These are phyloP conservation scores for Botrytis cinerea DNA, from an alignment of 2,329 filamentous ascomycete species.

Conservation along the genomic window DNA sequence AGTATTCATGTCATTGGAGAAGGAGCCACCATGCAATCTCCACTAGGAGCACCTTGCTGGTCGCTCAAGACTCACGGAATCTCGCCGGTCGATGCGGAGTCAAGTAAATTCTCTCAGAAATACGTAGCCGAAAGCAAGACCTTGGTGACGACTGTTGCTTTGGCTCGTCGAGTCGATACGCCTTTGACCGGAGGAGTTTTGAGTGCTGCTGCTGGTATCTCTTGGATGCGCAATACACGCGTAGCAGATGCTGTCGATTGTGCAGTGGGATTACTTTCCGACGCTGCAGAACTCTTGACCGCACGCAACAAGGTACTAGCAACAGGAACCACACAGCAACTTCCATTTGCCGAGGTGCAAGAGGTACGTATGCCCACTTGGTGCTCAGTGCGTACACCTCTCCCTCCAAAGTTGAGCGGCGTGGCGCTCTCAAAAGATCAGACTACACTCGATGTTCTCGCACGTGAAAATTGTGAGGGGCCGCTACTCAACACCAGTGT, in stretches of 20 bases:
- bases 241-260: constrained; percentile 19
- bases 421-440: constrained; percentile 1
- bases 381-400: neutral
- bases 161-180: constrained; percentile 3
- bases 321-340: neutral
- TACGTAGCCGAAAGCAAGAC: neutral
- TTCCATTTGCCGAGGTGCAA: neutral
- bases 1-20: neutral
- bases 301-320: neutral
- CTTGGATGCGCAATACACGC: constrained; percentile 1
- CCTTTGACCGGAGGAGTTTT: constrained; percentile 7
- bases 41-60: constrained; percentile 8
- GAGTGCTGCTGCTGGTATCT: neutral
- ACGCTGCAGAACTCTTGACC: constrained; percentile 1
- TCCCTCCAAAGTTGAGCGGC: constrained; percentile 4
- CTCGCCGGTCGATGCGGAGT: neutral
- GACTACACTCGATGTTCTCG: neutral
- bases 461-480: neutral
- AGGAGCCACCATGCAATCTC: constrained; percentile 14
- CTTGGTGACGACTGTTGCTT: neutral
- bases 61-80: neutral
- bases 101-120: constrained; percentile 5
- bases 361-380: neutral
- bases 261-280: constrained; percentile 1
- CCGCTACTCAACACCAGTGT: constrained; percentile 14